Percentiles rank a stretch among this genome's conserved stretches.
These are phyloP conservation scores for Marsdenia floribunda DNA, from an alignment of 257 asterid genomes.

Conservation along the genomic window DNA sequence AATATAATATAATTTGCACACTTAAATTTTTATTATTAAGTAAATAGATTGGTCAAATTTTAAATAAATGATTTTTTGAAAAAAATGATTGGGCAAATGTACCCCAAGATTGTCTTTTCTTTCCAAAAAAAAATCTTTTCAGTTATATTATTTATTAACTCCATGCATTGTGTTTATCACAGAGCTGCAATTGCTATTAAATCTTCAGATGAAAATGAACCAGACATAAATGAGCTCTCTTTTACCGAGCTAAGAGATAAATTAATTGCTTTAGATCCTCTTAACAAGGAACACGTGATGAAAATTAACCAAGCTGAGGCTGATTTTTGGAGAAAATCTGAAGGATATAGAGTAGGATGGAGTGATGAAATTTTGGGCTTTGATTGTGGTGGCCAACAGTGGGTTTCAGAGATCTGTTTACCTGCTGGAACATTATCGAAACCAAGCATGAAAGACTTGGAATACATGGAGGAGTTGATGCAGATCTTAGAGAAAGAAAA, in stretches of 20 bases:
- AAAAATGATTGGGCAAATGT: too few relatives aligned
- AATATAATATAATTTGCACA: too few relatives aligned
- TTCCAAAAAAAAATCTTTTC: neutral
- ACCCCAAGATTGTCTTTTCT: neutral
- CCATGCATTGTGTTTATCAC: conserved; percentile 20
- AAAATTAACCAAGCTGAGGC: conserved; percentile 91
- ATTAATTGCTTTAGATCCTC: conserved; percentile 78
- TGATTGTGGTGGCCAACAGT: conserved; percentile 98
- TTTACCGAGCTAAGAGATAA: conserved; percentile 91
- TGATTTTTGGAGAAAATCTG: conserved; percentile 91
- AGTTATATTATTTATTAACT: conserved; percentile 3
- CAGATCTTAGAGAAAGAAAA: conserved; percentile 65
- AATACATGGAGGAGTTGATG: conserved; percentile 66
- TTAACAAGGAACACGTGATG: conserved; percentile 65
- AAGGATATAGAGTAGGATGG: conserved; percentile 95
- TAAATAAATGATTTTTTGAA: too few relatives aligned
- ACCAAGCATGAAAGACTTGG: conserved; percentile 85
- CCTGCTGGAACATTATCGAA: conserved; percentile 88
- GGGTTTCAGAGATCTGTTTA: conserved; percentile 96
- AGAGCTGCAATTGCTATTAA: conserved; percentile 36
- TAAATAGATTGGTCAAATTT: too few relatives aligned
- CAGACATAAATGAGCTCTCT: conserved; percentile 54
- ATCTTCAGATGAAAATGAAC: conserved; percentile 44
- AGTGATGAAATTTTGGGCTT: conserved; percentile 96
- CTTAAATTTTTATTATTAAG: too few relatives aligned